phyloP scores from a whole-genome alignment of 2,329 filamentous ascomycete species.

The Hymenoscyphus infarciens region DNA sequence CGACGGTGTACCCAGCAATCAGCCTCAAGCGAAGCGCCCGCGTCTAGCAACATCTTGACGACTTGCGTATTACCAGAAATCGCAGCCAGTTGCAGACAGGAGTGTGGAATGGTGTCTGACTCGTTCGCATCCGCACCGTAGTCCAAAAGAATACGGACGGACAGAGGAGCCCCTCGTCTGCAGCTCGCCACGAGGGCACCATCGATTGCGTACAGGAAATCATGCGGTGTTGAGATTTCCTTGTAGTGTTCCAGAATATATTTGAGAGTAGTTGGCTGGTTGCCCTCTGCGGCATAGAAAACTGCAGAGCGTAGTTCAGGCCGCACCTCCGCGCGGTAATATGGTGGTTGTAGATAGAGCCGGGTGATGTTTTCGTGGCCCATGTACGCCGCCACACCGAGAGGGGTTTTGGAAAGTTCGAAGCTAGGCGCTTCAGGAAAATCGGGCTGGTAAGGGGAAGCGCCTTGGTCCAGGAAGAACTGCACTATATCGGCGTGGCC shows the following conservation, averaged over 20 bases:
- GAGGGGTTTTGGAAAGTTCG: not conserved
- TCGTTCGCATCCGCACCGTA: not conserved
- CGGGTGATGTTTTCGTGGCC: conserved; percentile 3
- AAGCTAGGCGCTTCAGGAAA: not conserved
- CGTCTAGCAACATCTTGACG: conserved; percentile 1
- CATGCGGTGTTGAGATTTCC: not conserved
- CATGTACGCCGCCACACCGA: not conserved
- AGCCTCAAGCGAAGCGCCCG: conserved; percentile 1
- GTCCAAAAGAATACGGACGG: not conserved
- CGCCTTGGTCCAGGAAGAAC: not conserved
- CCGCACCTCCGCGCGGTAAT: not conserved
- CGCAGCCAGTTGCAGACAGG: conserved; percentile 1
- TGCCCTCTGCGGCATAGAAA: not conserved
- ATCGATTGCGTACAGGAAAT: not conserved
- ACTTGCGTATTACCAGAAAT: conserved; percentile 1
- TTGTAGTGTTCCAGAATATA: not conserved
- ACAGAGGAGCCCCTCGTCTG: not conserved
- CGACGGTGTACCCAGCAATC: not conserved
- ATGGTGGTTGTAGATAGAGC: not conserved
- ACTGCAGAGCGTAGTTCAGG: not conserved
- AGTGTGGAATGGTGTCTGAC: not conserved
- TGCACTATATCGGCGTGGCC: not conserved
- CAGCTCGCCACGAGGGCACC: not conserved
- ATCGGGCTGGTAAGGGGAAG: not conserved
- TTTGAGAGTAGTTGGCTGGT: conserved; percentile 3